These are phyloP conservation scores for Tetrahymena thermophila DNA, from an alignment of 73 alveolate genomes.

Conservation along the genomic window DNA sequence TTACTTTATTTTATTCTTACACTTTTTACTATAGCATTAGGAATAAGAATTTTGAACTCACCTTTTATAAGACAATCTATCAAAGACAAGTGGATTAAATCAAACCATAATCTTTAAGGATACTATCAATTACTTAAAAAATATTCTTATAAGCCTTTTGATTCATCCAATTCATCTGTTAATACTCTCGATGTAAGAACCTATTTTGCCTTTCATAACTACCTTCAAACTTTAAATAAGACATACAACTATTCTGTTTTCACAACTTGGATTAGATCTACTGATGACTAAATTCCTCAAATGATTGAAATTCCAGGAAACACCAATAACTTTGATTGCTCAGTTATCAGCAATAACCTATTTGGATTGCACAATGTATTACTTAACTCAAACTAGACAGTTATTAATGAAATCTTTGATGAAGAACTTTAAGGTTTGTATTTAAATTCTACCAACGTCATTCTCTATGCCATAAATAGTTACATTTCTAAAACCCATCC, in stretches of 20 bases:
- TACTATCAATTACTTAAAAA: neutral
- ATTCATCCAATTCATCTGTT: neutral
- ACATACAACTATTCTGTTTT: neutral
- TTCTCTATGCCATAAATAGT: neutral
- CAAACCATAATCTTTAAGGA: neutral
- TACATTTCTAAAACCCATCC: neutral
- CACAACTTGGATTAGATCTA: neutral
- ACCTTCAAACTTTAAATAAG: neutral
- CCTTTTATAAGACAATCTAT: neutral
- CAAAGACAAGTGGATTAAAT: neutral
- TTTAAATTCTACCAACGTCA: neutral
- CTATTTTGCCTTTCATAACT: neutral
- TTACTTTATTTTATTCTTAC: neutral
- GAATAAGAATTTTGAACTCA: neutral
- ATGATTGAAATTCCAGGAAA: neutral
- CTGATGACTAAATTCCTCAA: neutral
- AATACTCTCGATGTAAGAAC: neutral
- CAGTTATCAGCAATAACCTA: neutral
- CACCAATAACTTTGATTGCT: neutral
- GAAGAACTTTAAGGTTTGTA: neutral
- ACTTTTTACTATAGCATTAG: neutral
- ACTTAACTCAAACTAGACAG: neutral
- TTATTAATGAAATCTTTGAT: neutral
- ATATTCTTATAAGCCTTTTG: neutral
- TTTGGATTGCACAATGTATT: neutral